Percentiles rank a stretch among this genome's conserved stretches.
These are phyloP conservation scores for Combretum micranthum DNA, from an alignment of 345 rosid genomes.

Conservation along the genomic window DNA sequence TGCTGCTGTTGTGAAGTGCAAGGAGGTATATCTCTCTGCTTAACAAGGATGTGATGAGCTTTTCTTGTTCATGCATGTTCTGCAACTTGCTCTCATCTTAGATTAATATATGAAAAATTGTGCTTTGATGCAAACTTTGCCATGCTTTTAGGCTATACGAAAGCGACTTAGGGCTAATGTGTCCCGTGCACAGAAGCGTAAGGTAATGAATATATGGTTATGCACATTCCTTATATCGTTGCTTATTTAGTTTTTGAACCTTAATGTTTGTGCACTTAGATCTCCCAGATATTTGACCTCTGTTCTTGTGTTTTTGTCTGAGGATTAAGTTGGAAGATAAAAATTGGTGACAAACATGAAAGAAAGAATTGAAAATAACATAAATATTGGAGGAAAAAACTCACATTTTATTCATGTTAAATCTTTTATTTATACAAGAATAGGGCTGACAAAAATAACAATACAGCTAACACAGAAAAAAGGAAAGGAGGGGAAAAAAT, in stretches of 20 bases:
- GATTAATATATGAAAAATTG: conserved; percentile 4
- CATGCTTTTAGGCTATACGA: conserved; percentile 57
- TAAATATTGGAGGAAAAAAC: too few relatives aligned
- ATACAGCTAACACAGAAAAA: too few relatives aligned
- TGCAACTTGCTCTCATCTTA: neutral
- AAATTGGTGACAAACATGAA: too few relatives aligned
- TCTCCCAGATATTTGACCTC: too few relatives aligned
- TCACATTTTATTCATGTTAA: too few relatives aligned
- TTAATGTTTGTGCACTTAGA: neutral
- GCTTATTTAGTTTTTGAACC: neutral
- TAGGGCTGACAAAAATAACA: too few relatives aligned
- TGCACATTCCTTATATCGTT: neutral
- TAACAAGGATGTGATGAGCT: neutral
- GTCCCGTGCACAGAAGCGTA: conserved; percentile 95
- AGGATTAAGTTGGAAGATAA: too few relatives aligned
- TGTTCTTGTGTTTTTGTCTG: too few relatives aligned
- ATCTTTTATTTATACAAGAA: too few relatives aligned
- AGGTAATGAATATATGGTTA: conserved; percentile 37
- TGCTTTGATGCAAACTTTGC: conserved; percentile 2
- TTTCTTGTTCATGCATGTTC: conserved; percentile 1
- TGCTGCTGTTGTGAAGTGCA: conserved; percentile 69
- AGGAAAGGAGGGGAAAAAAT: too few relatives aligned
- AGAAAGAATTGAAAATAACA: too few relatives aligned
- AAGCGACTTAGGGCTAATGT: conserved; percentile 90
- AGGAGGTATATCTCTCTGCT: conserved; percentile 57